Base-by-base conservation (phyloP, 225 moss, liverwort and hornwort genomes). In the Pleurozium schreberi region DNA sequence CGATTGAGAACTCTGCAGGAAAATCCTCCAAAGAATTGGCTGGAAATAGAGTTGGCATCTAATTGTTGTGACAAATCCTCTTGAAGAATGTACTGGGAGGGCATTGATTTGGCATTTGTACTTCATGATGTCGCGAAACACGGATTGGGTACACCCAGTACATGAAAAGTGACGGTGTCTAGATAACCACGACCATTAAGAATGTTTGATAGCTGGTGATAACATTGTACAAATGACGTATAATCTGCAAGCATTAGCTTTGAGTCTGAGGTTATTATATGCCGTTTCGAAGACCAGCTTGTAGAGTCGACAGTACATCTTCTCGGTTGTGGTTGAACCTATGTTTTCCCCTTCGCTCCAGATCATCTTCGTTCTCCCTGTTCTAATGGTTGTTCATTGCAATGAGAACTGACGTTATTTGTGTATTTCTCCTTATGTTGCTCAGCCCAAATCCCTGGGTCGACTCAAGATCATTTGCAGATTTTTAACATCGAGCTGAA, bases 401-500 rank as follows among this genome's bases (percentile, higher is more conserved):
- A 55, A 63, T 34, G 63, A 75, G 81, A 68, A 55, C 70, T 91
- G 90, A 91, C 27, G 36, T 81, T 86, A 20, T 88, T 38, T 61
- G 14, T 59, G 43, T 82, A 85, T 67, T 84, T 87, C 69, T 81
- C 20, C 20, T 70, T 86, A n/a, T 27, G 13, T 60, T 89, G 81
- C 85, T 85, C 95, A 98, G 99, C 99, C 92, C 93, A 88, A 93
- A 96, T 93, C 80, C 96, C 96, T 69, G 97, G 96, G 84, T 95
- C 97, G 40, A 94, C 97, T 36, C 99, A 99, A 88, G 99, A 99
- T 82, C 97, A 99, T 91, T 90, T 99, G 79, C 99, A 99, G 93
- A 99, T 99, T 73, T 99, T 99, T 67, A 99, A 99, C 87, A 99
- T 99, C 64, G 99, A 99, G 93, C 93, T 96, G 65, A 99, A 99